A percentile compares a stretch with the other conserved stretches of the same genome.
Conservation (phyloP, 2,329 filamentous ascomycete species). For the Plenodomus lindquistii region DNA sequence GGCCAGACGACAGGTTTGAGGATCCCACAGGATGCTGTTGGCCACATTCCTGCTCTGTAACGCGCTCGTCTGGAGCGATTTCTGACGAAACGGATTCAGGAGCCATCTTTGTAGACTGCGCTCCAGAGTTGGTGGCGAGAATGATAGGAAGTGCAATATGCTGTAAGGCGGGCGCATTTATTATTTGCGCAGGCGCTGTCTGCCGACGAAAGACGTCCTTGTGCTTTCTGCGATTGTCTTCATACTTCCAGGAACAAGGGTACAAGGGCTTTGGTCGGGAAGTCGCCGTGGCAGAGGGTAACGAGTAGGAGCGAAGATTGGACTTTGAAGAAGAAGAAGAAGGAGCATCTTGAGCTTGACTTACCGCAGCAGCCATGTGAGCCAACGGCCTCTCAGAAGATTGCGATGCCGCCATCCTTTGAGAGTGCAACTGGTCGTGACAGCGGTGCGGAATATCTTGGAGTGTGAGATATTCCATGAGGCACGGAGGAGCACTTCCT, state of each 20-base stretch:
- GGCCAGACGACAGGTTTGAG: no score
- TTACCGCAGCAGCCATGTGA: slow-evolving; percentile 35
- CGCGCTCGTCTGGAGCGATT: no score
- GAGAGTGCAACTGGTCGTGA: slow-evolving; percentile 30
- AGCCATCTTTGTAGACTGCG: no score
- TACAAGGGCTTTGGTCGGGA: not conserved
- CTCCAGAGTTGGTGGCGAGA: no score
- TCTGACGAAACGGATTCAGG: no score
- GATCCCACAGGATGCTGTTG: no score
- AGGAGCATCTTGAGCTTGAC: slow-evolving; percentile 17
- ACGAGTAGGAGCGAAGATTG: not conserved
- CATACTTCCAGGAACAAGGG: not conserved
- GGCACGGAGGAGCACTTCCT: not conserved
- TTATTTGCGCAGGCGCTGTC: not conserved
- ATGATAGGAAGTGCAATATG: no score
- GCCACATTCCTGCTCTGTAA: no score
- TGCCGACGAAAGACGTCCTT: not conserved
- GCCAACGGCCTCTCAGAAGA: slow-evolving; percentile 26
- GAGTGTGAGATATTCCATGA: slow-evolving; percentile 46
- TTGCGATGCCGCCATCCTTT: slow-evolving; percentile 33
- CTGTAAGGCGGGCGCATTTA: no score
- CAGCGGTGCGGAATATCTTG: slow-evolving; percentile 44
- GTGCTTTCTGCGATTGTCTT: not conserved
- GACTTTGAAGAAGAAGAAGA: slow-evolving; percentile 6
- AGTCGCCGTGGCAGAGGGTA: not conserved